Percentiles rank a stretch among this genome's conserved stretches.
Conservation (phyloP, 202 grass and related monocot species). For the Bolboschoenoplectus hybrid region DNA sequence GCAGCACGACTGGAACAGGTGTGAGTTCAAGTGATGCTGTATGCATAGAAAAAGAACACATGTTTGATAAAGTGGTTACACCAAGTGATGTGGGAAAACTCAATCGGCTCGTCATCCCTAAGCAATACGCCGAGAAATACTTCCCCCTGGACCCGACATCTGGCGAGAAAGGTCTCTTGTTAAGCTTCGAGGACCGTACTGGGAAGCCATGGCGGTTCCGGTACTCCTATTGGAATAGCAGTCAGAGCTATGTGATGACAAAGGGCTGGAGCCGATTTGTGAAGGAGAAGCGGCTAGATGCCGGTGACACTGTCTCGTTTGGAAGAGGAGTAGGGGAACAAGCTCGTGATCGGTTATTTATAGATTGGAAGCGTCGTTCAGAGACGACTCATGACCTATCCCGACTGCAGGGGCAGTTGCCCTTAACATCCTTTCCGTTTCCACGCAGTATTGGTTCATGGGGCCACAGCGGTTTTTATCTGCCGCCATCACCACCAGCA, state of each 20-base stretch:
- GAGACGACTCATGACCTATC: conserved; percentile 47
- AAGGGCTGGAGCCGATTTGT: conserved; percentile 98
- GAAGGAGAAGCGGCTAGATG: conserved; percentile 80
- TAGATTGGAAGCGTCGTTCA: conserved; percentile 71
- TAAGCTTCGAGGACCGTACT: conserved; percentile 75
- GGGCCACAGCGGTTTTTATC: conserved; percentile 49
- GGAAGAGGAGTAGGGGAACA: conserved; percentile 54
- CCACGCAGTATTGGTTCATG: conserved; percentile 50
- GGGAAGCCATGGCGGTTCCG: conserved; percentile 93
- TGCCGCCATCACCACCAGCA: conserved; percentile 57
- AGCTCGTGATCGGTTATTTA: conserved; percentile 65
- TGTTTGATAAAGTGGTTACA: conserved; percentile 96
- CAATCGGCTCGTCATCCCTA: conserved; percentile 93
- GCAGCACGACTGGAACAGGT: conserved; percentile 51
- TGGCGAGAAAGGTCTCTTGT: conserved; percentile 73
- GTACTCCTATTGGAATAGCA: conserved; percentile 99
- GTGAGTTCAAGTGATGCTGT: conserved; percentile 40
- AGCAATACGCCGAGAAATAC: conserved; percentile 89
- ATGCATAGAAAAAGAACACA: conserved; percentile 75
- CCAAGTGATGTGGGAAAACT: conserved; percentile 95
- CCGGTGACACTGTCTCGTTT: conserved; percentile 86
- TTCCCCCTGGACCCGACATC: conserved; percentile 66
- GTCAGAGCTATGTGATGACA: conserved; percentile 98
- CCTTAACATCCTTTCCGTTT: conserved; percentile 46
- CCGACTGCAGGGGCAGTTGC: conserved; percentile 42